Percentiles rank a stretch among this genome's conserved stretches.
Evolutionary conservation across 768 basidiomycete species (phyloP).

Genomic region (Roridomyces roridus): DNA sequence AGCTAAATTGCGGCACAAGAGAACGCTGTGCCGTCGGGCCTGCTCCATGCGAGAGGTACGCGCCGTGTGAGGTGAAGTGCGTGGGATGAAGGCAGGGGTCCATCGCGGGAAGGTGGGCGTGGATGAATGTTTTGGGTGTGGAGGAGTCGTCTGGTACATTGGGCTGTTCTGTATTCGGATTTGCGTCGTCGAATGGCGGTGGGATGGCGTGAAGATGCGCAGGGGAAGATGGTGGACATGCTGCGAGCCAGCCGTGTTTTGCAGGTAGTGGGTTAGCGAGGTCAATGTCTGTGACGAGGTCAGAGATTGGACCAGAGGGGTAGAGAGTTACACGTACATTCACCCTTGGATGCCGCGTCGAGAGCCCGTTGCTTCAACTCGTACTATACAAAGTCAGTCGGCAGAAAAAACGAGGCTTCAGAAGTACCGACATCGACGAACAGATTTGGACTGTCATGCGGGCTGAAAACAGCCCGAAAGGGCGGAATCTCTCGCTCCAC

Average conservation of each 20-base stretch:
- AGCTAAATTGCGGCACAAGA: conserved; percentile 59
- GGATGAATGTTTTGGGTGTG: conserved; percentile 48
- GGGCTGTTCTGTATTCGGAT: conserved; percentile 7
- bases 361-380: conserved; percentile 15
- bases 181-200: conserved; percentile 1
- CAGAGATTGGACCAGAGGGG: background rate
- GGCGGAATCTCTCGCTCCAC: conserved; percentile 48
- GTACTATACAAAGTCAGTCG: background rate
- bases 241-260: conserved; percentile 26
- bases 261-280: background rate
- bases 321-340: conserved; percentile 4
- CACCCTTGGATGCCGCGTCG: conserved; percentile 4
- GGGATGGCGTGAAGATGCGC: conserved; percentile 15
- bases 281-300: conserved; percentile 3
- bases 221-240: conserved; percentile 18
- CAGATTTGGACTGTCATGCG: conserved; percentile 54
- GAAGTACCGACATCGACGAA: conserved; percentile 31
- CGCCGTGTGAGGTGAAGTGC: conserved; percentile 49
- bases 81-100: conserved; percentile 52
- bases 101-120: conserved; percentile 50
- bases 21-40: conserved; percentile 50
- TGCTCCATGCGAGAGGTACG: conserved; percentile 52
- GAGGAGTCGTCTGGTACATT: background rate
- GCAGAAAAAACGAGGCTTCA: background rate
- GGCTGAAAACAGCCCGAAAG: conserved; percentile 58